phyloP scores from a whole-genome alignment of 306 rosid genomes.

The Vigna reflexopilosa region DNA sequence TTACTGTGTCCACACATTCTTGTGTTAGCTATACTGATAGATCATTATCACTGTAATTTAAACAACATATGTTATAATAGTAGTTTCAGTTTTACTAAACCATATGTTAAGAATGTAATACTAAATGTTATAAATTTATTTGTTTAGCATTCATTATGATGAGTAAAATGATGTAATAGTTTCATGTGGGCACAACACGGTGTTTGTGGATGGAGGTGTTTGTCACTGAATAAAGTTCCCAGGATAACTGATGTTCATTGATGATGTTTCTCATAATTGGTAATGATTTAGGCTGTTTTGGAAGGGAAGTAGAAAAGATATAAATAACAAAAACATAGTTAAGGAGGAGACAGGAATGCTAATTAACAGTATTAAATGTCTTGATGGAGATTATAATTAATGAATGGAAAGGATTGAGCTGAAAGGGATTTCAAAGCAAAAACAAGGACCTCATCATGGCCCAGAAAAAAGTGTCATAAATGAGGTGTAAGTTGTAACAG shows the following conservation, averaged over 20 bases:
- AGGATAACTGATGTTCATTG: slow-evolving; percentile 30
- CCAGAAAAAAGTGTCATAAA: not conserved
- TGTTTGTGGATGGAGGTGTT: not conserved
- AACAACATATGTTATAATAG: too few relatives aligned
- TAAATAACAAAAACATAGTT: slow-evolving; percentile 28
- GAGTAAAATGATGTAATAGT: too few relatives aligned
- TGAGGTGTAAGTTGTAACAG: slow-evolving; percentile 14
- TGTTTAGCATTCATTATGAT: too few relatives aligned
- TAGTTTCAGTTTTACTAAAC: too few relatives aligned
- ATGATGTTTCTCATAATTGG: slow-evolving; percentile 46
- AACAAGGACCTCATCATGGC: slow-evolving; percentile 13
- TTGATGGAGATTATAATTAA: slow-evolving; percentile 22
- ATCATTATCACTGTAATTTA: not conserved
- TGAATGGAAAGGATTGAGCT: slow-evolving; percentile 8
- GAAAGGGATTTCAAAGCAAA: slow-evolving; percentile 13
- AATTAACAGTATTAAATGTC: slow-evolving; percentile 19
- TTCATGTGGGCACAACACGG: too few relatives aligned
- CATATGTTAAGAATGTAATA: too few relatives aligned
- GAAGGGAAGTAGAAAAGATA: not conserved
- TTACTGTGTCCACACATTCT: not conserved
- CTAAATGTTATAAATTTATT: too few relatives aligned
- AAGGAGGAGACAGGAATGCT: slow-evolving; percentile 30
- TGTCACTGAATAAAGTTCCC: slow-evolving; percentile 28
- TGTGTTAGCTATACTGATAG: slow-evolving; percentile 10
- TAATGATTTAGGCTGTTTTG: slow-evolving; percentile 41